Evolutionary conservation across 2,329 filamentous ascomycete genomes (phyloP).

Genomic region (Xylariaceae sp.): DNA sequence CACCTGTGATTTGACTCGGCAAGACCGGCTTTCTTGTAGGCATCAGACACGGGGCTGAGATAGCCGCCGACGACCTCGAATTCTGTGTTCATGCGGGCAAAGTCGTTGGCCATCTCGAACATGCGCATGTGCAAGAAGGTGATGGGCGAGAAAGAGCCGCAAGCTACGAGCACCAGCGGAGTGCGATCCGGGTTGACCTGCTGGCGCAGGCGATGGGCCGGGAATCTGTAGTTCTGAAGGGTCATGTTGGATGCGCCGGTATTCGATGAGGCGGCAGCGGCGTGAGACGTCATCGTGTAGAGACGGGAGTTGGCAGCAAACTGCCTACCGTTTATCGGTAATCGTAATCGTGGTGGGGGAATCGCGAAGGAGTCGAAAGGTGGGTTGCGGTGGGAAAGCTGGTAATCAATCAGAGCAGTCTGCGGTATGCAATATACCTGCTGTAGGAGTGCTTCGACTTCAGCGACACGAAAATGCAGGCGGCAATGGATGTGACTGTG

Average conservation of each 20-base stretch:
- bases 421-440: too few species aligned
- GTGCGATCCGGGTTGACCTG: constrained; percentile 54
- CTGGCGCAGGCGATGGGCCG: constrained; percentile 54
- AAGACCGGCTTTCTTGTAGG: constrained; percentile 75
- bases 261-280: constrained; percentile 6
- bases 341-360: too few species aligned
- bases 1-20: constrained; percentile 67
- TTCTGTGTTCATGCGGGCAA: constrained; percentile 67
- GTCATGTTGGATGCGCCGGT: constrained; percentile 27
- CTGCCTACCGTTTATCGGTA: too few species aligned
- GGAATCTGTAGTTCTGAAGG: constrained; percentile 53
- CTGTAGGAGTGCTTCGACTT: too few species aligned
- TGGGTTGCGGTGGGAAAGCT: too few species aligned
- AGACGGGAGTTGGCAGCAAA: neutral
- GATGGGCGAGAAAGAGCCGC: constrained; percentile 69
- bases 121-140: constrained; percentile 78
- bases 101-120: constrained; percentile 77
- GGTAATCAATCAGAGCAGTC: too few species aligned
- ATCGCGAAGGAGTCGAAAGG: too few species aligned
- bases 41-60: constrained; percentile 60
- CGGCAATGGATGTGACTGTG: too few species aligned
- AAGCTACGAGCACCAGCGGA: constrained; percentile 65
- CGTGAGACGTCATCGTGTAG: constrained; percentile 17
- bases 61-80: constrained; percentile 84
- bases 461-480: too few species aligned